Conservation (phyloP, 2,329 filamentous ascomycete species). For the Cadophora malorum region DNA sequence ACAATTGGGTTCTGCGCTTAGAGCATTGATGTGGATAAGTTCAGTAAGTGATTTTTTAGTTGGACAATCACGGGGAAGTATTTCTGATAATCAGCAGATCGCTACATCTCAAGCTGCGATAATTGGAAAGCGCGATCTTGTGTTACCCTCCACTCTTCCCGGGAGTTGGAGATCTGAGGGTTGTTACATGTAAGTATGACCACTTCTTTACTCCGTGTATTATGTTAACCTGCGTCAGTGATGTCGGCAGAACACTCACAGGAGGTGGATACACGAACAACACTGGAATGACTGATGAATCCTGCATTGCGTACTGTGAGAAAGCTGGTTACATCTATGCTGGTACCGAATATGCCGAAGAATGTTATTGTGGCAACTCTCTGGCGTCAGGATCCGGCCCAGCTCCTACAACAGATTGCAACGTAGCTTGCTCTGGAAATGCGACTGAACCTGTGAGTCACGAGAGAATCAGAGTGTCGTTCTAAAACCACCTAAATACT, state of each 20-base stretch:
- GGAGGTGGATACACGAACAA: constrained; percentile 28
- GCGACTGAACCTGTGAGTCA: constrained; percentile 34
- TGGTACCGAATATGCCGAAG: constrained; percentile 34
- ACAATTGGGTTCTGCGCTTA: constrained; percentile 7
- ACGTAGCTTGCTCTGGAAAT: constrained; percentile 38
- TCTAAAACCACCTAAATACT: background rate
- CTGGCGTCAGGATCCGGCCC: constrained; percentile 27
- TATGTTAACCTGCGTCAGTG: constrained; percentile 14
- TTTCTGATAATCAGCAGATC: constrained; percentile 1
- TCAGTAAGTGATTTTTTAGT: constrained; percentile 11
- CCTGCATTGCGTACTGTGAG: constrained; percentile 37
- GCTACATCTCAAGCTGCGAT: constrained; percentile 15
- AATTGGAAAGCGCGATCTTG: constrained; percentile 27
- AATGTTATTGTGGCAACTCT: constrained; percentile 39
- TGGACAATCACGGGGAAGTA: background rate
- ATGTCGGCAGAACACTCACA: constrained; percentile 30
- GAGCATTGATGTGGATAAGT: constrained; percentile 19
- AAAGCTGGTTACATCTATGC: constrained; percentile 37
- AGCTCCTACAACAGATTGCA: constrained; percentile 31
- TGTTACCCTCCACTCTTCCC: constrained; percentile 29
- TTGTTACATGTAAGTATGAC: constrained; percentile 31
- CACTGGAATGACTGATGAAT: constrained; percentile 33
- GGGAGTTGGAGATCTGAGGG: constrained; percentile 33
- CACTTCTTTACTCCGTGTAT: background rate
- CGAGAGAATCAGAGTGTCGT: too few species aligned